Conservation (phyloP, 2,329 filamentous ascomycete species). For the Fusarium falciforme region DNA sequence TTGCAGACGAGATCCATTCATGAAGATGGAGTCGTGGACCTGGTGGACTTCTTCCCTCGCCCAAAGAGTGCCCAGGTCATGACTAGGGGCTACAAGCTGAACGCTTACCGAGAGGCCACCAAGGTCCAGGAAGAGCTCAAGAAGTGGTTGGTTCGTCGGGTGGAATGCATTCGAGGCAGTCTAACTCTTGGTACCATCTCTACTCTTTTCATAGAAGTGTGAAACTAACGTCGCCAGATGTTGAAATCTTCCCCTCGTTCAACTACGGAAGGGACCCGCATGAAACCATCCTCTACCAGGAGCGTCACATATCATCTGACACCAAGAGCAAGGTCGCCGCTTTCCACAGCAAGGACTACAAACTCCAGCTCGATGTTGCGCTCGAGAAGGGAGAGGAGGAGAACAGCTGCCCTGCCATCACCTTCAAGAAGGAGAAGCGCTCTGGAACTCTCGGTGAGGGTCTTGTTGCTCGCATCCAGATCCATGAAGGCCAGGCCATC, state of each 20-base stretch:
- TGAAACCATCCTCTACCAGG: conserved; percentile 65
- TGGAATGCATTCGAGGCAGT: conserved; percentile 77
- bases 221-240: conserved; percentile 54
- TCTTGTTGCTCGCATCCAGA: conserved; percentile 67
- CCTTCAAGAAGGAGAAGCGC: conserved; percentile 65
- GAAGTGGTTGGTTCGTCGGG: conserved; percentile 76
- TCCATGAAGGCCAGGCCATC: conserved; percentile 75
- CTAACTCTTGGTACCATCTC: conserved; percentile 65
- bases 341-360: conserved; percentile 69
- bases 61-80: conserved; percentile 69
- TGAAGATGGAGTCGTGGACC: conserved; percentile 78
- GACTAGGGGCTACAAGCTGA: conserved; percentile 59
- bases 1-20: conserved; percentile 82
- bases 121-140: conserved; percentile 72
- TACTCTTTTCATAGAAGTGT: neutral
- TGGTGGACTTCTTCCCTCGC: conserved; percentile 81
- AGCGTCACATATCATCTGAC: conserved; percentile 52
- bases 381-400: conserved; percentile 65
- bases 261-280: conserved; percentile 75
- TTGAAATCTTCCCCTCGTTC: conserved; percentile 80
- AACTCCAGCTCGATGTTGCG: conserved; percentile 75
- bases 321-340: conserved; percentile 68
- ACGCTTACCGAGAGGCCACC: conserved; percentile 64
- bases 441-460: conserved; percentile 70
- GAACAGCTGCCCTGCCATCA: conserved; percentile 61